A percentile compares a stretch with the other conserved stretches of the same genome.
Evolutionary conservation across 129 eudicot species (phyloP).

Genomic region (Saposhnikovia divaricata): DNA sequence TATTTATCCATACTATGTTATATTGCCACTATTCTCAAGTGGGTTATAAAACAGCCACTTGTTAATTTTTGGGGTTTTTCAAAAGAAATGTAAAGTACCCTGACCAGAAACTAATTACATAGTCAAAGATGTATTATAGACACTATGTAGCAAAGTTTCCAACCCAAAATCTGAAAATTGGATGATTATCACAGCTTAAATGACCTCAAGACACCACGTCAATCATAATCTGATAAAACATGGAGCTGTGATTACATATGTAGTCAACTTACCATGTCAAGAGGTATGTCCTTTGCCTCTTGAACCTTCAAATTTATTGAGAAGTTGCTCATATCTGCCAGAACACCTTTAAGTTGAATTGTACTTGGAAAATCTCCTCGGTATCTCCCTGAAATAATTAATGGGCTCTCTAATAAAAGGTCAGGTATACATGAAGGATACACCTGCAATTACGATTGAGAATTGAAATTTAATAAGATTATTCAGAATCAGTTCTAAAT

Average conservation of each 20-base stretch:
- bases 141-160: background rate
- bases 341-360: conserved; percentile 45
- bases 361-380: conserved; percentile 60
- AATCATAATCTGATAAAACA: background rate
- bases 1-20: background rate
- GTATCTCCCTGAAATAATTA: conserved; percentile 68
- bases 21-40: background rate
- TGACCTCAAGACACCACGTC: background rate
- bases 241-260: background rate
- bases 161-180: background rate
- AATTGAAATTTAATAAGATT: background rate
- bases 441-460: conserved; percentile 38
- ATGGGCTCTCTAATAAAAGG: conserved; percentile 58
- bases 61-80: background rate
- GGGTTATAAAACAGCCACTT: background rate
- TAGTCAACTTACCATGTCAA: conserved; percentile 41
- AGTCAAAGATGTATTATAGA: background rate
- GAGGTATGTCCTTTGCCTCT: conserved; percentile 59
- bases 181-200: background rate
- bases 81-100: background rate
- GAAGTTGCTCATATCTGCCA: conserved; percentile 49
- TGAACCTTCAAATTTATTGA: conserved; percentile 52
- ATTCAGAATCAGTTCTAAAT: background rate
- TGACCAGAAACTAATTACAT: background rate
- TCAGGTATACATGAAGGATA: conserved; percentile 71